A percentile compares a stretch with the other conserved stretches of the same genome.
phyloP scores from a whole-genome alignment of 2,329 filamentous ascomycete species.

The Fusarium fracticaudum region DNA sequence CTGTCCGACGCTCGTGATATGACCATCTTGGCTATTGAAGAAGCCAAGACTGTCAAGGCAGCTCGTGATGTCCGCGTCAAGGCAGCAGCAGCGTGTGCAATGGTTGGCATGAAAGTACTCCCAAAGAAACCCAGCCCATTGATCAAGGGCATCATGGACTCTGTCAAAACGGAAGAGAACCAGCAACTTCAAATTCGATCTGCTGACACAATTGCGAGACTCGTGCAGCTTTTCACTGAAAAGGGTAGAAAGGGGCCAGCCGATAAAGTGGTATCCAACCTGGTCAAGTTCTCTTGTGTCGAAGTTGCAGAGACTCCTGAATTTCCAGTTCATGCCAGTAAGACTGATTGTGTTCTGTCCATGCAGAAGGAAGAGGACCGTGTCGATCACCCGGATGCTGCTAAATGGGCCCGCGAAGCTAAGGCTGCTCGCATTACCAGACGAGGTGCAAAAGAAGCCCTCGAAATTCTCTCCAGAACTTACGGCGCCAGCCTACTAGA shows the following conservation, averaged over 20 bases:
- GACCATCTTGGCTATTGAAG: conserved; percentile 77
- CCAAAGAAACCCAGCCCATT: conserved; percentile 93
- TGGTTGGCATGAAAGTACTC: conserved; percentile 86
- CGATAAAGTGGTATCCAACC: conserved; percentile 93
- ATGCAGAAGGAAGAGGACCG: conserved; percentile 97
- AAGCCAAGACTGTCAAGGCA: conserved; percentile 81
- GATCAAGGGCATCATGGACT: conserved; percentile 99
- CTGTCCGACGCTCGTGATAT: conserved; percentile 80
- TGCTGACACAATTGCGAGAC: conserved; percentile 81
- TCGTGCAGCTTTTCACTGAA: conserved; percentile 87
- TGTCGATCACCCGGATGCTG: conserved; percentile 89
- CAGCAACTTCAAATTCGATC: conserved; percentile 87
- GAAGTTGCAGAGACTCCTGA: conserved; percentile 98
- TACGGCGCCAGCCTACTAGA: conserved; percentile 82
- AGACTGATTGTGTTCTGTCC: conserved; percentile 85
- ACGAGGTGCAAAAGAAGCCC: conserved; percentile 90
- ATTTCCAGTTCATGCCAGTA: conserved; percentile 82
- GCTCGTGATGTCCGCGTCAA: conserved; percentile 86
- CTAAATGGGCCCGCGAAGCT: conserved; percentile 88
- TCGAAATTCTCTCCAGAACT: conserved; percentile 84
- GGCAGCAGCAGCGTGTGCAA: conserved; percentile 84
- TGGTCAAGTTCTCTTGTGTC: conserved; percentile 97
- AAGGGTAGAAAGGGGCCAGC: conserved; percentile 84
- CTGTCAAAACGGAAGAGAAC: conserved; percentile 94
- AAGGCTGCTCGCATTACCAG: conserved; percentile 90